Evolutionary conservation across 495 filamentous ascomycete species (phyloP).

Genomic region (Aspergillus haitiensis): DNA sequence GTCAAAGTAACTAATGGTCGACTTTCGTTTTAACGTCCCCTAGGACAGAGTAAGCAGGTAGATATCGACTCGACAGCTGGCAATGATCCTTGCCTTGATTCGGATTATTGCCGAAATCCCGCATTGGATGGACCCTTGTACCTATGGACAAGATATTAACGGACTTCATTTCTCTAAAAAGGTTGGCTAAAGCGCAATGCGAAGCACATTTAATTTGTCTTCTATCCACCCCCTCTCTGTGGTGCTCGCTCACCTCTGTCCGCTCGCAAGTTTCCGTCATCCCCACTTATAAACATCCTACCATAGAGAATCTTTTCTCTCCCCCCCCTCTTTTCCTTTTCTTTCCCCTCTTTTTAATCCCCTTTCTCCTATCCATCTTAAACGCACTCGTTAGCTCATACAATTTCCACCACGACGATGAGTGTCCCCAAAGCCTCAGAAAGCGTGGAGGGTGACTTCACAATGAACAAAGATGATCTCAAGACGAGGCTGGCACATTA

Average conservation of each 20-base stretch:
- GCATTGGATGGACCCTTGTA: too few relatives aligned
- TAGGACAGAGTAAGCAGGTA: background rate
- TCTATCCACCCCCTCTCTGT: too few relatives aligned
- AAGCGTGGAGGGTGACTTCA: constrained; percentile 23
- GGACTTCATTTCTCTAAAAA: too few relatives aligned
- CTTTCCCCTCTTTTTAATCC: background rate
- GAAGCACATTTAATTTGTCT: too few relatives aligned
- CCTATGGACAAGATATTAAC: too few relatives aligned
- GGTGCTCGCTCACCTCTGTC: too few relatives aligned
- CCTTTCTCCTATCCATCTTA: background rate
- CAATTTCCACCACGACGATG: background rate
- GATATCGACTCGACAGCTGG: background rate
- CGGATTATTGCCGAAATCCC: too few relatives aligned
- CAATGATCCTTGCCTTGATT: background rate
- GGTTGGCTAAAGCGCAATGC: too few relatives aligned
- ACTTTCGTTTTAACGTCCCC: background rate
- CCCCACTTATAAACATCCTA: background rate
- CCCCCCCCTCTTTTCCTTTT: background rate
- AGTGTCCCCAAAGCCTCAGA: constrained; percentile 22
- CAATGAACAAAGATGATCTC: background rate
- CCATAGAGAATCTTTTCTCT: constrained; percentile 3
- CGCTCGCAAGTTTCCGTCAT: too few relatives aligned
- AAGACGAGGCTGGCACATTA: constrained; percentile 28
- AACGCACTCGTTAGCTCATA: too few relatives aligned
- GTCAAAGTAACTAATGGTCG: background rate